Base-by-base conservation (phyloP, 1,139 yeast genomes). In the Sugiyamaella neomexicana region DNA sequence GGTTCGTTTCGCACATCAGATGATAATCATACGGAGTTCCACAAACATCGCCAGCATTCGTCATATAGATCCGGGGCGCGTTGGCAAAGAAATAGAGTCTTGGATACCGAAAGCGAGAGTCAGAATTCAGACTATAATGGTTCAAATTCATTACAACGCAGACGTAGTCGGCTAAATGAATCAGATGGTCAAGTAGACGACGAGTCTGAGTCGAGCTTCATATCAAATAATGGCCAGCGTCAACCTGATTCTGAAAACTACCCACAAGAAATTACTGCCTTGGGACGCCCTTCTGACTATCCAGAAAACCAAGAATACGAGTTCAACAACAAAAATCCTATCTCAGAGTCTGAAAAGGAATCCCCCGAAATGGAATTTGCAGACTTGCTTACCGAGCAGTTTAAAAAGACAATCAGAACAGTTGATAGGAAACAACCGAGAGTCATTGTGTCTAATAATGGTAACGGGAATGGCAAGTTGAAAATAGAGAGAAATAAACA, bases 351-450 rank as follows among this genome's bases (percentile, higher is more conserved):
- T 38, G 27, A 15, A 12, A 38, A 29, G 10, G 38, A 31, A 10
- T 32, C 47, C 7, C 27, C 47, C 3, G 27, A 15, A 31, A 31
- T 44, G 10, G 47, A 44, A 29, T 44, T 44, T 44, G 38, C 47
- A n/a, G 47, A 44, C n/a, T 12, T 44, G 16, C 9, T 32, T 2
- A 44, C 39, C 3, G 47, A 31, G 16, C 32, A 29, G 16, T 44
- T 44, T 20, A 44, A 44, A 15, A 31, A 9, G 12, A 15, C 39
- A 16, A 8, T 8, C 10, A 27, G 37, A 12, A 17, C 34, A 12
- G 43, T 39, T 23, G 9, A 3, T 13, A 15, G 25, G 7, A 25
- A 39, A 37, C 12, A 13, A 12, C 17, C 42, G 9, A 39, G 12
- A 10, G 12, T 17, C 17, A 39, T 39, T 5, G 42, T 15, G 25